Evolutionary conservation across 352 stramenopile species (phyloP), one percentile per base, ranked within the genome.

Genomic region (Phytophthora fragariaefolia): DNA sequence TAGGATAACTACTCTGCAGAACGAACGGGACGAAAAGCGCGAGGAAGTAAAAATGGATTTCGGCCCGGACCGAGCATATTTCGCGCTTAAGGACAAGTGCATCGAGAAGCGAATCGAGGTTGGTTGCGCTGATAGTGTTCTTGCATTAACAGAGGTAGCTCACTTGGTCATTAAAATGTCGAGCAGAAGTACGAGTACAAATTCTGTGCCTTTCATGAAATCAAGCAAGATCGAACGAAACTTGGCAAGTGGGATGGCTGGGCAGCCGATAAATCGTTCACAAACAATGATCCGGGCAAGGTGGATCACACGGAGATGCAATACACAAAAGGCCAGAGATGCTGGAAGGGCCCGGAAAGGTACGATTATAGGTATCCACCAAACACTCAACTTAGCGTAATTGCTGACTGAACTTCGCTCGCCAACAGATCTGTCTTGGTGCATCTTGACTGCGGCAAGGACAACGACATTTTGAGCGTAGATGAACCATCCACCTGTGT

Each of bases 401-500:
- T n/a, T n/a, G n/a, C n/a, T n/a, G n/a, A n/a, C n/a, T n/a, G n/a
- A n/a, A n/a, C n/a, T n/a, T n/a, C n/a, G n/a, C n/a, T n/a, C n/a
- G n/a, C n/a, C n/a, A n/a, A 4, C 43, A 89, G 80, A 32, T 91
- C 82, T 18, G 86, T 93, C 4, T 68, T 78, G 3, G 88, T 97
- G 17, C 58, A 76, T 20, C 69, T 98, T 18, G 85, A 84, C 28
- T 98, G 95, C 65, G 92, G 90, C 3, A 52, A 75, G 0, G 78
- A 89, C 10, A 87, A 93, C 23, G 89, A 92, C 49, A 82, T 98
- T 50, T 15, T 97, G 9, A 86, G 78, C n/a, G 91, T 97, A 0
- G 89, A 98, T 40, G 95, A 98, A 73, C 93, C 94, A 18, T 91
- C 93, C 48, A 98, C 92, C 2, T 98, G 95, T 67, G 69, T 90